phyloP scores from a whole-genome alignment of 805 yeast genomes.

The Candida orba region DNA sequence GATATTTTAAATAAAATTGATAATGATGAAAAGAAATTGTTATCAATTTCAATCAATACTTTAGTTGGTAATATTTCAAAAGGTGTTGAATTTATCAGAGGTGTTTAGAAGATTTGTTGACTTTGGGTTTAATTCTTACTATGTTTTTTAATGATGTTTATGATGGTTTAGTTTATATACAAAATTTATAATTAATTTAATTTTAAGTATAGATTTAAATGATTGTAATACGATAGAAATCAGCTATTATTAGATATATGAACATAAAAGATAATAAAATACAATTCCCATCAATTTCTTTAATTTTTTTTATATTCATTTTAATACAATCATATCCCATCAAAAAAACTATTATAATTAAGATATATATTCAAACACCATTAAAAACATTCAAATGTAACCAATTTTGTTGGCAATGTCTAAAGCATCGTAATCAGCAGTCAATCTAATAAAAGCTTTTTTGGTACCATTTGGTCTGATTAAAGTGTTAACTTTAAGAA shows the following conservation, averaged over 20 bases:
- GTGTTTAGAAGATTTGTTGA: conserved; percentile 2
- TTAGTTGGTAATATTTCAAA: conserved; percentile 18
- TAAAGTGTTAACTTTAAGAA: conserved; percentile 89
- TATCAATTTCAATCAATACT: conserved; percentile 16
- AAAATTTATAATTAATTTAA: no score
- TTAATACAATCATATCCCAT: background rate
- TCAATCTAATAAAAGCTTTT: conserved; percentile 98
- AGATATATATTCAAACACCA: background rate
- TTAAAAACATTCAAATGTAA: conserved; percentile 54
- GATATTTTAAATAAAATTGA: conserved; percentile 16
- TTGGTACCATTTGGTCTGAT: conserved; percentile 99
- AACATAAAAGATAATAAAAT: no score
- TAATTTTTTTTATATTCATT: no score
- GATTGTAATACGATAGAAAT: no score
- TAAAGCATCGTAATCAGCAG: conserved; percentile 98
- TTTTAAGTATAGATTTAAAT: no score
- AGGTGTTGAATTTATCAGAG: conserved; percentile 22
- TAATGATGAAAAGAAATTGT: conserved; percentile 17
- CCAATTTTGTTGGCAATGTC: conserved; percentile 99
- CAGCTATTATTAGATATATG: no score
- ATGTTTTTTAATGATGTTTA: background rate
- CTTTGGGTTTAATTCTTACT: background rate
- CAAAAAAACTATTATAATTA: no score
- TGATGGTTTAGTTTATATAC: background rate
- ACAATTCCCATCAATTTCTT: no score